Evolutionary conservation across 257 asterid genomes (phyloP).

Genomic region (Coffea eugenioides): DNA sequence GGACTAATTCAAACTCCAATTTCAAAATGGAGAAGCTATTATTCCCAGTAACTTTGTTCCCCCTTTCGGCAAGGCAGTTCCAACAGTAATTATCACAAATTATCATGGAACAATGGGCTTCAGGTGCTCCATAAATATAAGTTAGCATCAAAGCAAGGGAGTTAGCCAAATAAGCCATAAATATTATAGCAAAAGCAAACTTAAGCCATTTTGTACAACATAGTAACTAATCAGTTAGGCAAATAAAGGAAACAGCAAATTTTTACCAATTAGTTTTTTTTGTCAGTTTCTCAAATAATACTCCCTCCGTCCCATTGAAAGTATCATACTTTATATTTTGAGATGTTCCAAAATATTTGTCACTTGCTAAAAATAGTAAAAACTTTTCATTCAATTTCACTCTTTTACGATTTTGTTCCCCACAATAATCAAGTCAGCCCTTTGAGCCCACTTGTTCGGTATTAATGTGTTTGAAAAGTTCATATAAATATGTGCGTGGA

Average conservation of each 20-base stretch:
- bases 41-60: background rate
- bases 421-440: no score
- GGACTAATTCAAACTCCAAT: background rate
- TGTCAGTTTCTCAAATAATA: background rate
- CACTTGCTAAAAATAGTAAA: no score
- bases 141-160: background rate
- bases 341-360: no score
- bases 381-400: no score
- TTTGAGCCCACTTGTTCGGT: no score
- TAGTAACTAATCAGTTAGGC: background rate
- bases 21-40: background rate
- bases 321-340: no score
- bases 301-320: no score
- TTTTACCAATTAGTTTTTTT: background rate
- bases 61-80: no score
- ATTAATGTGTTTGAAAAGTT: no score
- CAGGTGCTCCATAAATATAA: background rate
- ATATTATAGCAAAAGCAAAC: background rate
- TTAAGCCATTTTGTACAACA: background rate
- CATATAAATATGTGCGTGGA: no score
- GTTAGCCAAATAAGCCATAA: background rate
- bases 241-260: background rate
- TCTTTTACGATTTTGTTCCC: no score
- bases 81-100: no score
- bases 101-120: background rate